Conservation (phyloP, 139 green algal species). For the Chlorokybus atmophyticus region DNA sequence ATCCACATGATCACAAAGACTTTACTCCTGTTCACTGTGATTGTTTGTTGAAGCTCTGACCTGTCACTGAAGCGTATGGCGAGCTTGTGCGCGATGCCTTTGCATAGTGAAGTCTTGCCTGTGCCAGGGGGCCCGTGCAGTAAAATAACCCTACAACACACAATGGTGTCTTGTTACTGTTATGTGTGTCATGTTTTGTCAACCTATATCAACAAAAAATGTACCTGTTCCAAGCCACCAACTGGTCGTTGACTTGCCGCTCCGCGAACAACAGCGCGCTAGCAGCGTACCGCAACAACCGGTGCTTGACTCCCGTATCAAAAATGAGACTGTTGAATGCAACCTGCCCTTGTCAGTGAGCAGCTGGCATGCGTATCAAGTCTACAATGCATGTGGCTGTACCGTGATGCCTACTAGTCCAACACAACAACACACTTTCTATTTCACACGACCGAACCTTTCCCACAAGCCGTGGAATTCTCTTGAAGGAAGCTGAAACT, state of each 20-base stretch:
- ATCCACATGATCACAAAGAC: too few species aligned
- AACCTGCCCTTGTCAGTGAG: too few species aligned
- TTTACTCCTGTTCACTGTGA: too few species aligned
- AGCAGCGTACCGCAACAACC: conserved; percentile 64
- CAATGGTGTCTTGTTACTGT: too few species aligned
- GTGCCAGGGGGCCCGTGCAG: conserved; percentile 79
- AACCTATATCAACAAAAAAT: too few species aligned
- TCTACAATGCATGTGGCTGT: too few species aligned
- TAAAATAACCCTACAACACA: conserved; percentile 53
- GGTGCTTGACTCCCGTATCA: conserved; percentile 56
- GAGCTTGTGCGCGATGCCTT: conserved; percentile 68
- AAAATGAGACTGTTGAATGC: conserved; percentile 67
- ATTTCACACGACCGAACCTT: too few species aligned
- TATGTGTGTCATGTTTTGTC: too few species aligned
- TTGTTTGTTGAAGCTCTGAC: too few species aligned
- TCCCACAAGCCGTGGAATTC: conserved; percentile 66
- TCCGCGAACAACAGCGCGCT: conserved; percentile 78
- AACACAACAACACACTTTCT: too few species aligned
- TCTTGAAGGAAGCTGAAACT: conserved; percentile 57
- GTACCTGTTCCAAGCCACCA: conserved; percentile 80
- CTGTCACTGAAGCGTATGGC: conserved; percentile 32
- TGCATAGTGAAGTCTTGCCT: conserved; percentile 66
- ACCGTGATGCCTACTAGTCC: too few species aligned
- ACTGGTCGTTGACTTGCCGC: conserved; percentile 45
- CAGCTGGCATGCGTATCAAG: too few species aligned